Evolutionary conservation across 164 flowering plant species (phyloP), one percentile per base, ranked within the genome.

Genomic region (Santalum album): DNA sequence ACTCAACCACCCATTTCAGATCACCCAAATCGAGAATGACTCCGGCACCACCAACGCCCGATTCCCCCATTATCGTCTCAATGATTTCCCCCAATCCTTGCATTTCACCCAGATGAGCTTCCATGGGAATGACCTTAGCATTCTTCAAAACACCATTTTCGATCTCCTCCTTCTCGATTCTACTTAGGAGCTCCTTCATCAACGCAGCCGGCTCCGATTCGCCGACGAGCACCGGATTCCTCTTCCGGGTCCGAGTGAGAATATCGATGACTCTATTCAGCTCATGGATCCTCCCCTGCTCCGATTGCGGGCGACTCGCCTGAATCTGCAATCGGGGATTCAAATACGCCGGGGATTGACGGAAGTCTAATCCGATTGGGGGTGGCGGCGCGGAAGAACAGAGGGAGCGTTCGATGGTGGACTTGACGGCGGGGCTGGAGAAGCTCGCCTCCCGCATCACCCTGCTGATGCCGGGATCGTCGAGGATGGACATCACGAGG

Each of bases 361-460:
- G 70, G 60, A 67, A 76, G 1, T 76, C 79, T 40, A 66, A 56
- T 19, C 69, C 72, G 11, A 68, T 58, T 2, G 82, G 39, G 12
- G 65, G 20, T n/a, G n/a, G n/a, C n/a, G n/a, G n/a, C n/a, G 80
- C 53, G n/a, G 5, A 3, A 5, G 76, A 49, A 69, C 58, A 73
- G 51, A 89, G 51, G 1, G 87, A 70, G 57, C 85, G 94, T 49
- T 92, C 99, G 26, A 92, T 82, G 1, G 88, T 73, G 51, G 95
- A 87, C 63, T 94, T 90, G 1, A 94, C 96, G 1, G 96, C 96
- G 0, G 99, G 95, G 56, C 97, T 87, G 0, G 99, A 90, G 65
- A 94, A 94, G 59, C 96, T 81, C 0, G 99, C 99, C 49, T 94
- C 99, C 1, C 96, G 74, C 99, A 94, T 94, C 6, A 94, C 97